These are phyloP conservation scores for Fonsecaea multimorphosa DNA, from an alignment of 2,329 filamentous ascomycete genomes.

Conservation along the genomic window DNA sequence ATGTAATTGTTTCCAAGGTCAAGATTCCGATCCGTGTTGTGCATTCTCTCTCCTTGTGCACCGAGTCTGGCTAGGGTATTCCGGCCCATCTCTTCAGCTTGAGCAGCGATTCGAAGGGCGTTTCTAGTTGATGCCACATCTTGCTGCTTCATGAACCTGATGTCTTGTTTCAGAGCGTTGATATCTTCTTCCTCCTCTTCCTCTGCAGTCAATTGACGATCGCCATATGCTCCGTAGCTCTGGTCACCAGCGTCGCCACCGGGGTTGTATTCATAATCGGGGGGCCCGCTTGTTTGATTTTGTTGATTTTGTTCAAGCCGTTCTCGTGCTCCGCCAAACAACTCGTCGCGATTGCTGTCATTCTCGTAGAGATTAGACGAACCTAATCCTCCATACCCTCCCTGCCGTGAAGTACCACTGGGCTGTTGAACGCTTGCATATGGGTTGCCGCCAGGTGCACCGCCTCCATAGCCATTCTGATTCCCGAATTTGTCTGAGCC, in stretches of 20 bases:
- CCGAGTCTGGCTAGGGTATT: constrained; percentile 75
- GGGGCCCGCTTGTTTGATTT: constrained; percentile 40
- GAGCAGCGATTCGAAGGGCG: constrained; percentile 69
- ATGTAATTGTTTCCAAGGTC: constrained; percentile 80
- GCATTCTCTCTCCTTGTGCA: constrained; percentile 77
- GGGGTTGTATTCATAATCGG: constrained; percentile 45
- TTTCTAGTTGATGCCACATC: constrained; percentile 76
- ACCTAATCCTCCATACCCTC: constrained; percentile 64
- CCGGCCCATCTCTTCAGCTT: constrained; percentile 73
- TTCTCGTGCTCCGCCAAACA: constrained; percentile 64
- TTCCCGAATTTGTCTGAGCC: constrained; percentile 51
- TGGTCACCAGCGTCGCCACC: constrained; percentile 45
- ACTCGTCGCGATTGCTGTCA: constrained; percentile 62
- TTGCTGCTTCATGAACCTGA: constrained; percentile 76
- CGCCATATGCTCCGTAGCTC: constrained; percentile 63
- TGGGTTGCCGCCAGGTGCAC: constrained; percentile 49
- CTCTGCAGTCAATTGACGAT: constrained; percentile 82
- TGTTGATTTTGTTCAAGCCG: constrained; percentile 55
- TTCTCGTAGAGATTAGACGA: constrained; percentile 57
- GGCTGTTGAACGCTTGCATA: constrained; percentile 43
- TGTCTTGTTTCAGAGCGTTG: constrained; percentile 73
- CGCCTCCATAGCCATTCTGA: constrained; percentile 57
- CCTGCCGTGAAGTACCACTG: constrained; percentile 53
- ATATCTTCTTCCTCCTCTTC: constrained; percentile 76
- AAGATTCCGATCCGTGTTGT: constrained; percentile 82